These are phyloP conservation scores for Incumbomyces delicatus DNA, from an alignment of 2,329 filamentous ascomycete species.

Conservation along the genomic window DNA sequence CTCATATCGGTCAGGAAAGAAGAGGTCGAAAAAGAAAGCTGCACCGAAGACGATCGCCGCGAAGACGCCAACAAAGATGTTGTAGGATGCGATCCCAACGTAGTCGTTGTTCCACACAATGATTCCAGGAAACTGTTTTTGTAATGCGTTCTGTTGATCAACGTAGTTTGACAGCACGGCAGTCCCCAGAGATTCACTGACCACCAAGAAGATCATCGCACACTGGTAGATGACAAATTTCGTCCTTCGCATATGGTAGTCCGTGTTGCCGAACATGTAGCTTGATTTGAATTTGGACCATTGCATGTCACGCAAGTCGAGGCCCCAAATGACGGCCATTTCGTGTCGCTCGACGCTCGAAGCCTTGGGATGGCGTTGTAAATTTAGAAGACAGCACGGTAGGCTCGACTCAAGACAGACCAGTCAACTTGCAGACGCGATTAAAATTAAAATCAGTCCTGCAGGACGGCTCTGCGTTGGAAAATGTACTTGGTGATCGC, in stretches of 20 bases:
- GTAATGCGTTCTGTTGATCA: slow-evolving; percentile 42
- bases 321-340: slow-evolving; percentile 47
- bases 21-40: slow-evolving; percentile 53
- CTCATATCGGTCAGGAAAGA: slow-evolving; percentile 49
- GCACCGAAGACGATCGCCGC: slow-evolving; percentile 50
- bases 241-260: slow-evolving; percentile 46
- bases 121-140: slow-evolving; percentile 29
- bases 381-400: too few species aligned
- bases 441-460: too few species aligned
- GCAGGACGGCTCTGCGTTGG: background rate
- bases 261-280: slow-evolving; percentile 47
- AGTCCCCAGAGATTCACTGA: slow-evolving; percentile 48
- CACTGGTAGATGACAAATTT: slow-evolving; percentile 53
- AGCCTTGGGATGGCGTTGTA: background rate
- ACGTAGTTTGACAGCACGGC: slow-evolving; percentile 47
- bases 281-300: slow-evolving; percentile 48
- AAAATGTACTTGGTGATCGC: too few species aligned
- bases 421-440: too few species aligned
- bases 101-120: slow-evolving; percentile 47
- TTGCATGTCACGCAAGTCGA: slow-evolving; percentile 48
- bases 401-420: too few species aligned
- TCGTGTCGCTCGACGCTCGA: background rate
- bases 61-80: slow-evolving; percentile 49
- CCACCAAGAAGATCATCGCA: slow-evolving; percentile 49
- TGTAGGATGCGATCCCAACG: slow-evolving; percentile 46